A percentile compares a stretch with the other conserved stretches of the same genome.
These are phyloP conservation scores for Naganishia antarctica DNA, from an alignment of 768 basidiomycete genomes.

Conservation along the genomic window DNA sequence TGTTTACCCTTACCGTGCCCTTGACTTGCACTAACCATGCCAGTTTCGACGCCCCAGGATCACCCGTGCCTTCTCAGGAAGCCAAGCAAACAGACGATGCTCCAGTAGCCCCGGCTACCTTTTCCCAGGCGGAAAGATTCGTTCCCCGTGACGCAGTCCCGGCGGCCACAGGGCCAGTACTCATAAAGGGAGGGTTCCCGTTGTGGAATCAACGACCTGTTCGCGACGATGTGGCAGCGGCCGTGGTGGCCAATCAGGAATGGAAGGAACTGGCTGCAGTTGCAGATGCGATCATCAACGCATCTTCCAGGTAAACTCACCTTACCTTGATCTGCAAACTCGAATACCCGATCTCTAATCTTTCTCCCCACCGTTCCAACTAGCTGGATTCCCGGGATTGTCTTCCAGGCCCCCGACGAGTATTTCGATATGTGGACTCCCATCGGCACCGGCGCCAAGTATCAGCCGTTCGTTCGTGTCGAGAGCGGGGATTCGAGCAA, in stretches of 20 bases:
- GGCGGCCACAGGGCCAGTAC: neutral
- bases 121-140: too few species aligned
- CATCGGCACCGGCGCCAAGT: neutral
- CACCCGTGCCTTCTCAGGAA: too few species aligned
- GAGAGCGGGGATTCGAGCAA: neutral
- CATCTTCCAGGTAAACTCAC: neutral
- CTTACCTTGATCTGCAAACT: neutral
- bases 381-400: neutral
- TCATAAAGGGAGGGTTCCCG: neutral
- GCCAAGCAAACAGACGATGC: too few species aligned
- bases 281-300: neutral
- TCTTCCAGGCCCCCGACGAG: neutral
- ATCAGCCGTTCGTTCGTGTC: neutral
- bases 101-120: too few species aligned
- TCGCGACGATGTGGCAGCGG: conserved; percentile 1
- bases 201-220: neutral
- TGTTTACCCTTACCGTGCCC: too few species aligned
- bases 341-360: neutral
- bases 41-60: too few species aligned
- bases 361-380: neutral
- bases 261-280: conserved; percentile 7
- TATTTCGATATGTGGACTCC: neutral
- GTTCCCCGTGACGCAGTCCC: too few species aligned
- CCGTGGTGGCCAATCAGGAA: neutral
- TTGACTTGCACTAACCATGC: too few species aligned